Conservation (phyloP, 2,329 filamentous ascomycete genomes). For the Verticillium isaacii region DNA sequence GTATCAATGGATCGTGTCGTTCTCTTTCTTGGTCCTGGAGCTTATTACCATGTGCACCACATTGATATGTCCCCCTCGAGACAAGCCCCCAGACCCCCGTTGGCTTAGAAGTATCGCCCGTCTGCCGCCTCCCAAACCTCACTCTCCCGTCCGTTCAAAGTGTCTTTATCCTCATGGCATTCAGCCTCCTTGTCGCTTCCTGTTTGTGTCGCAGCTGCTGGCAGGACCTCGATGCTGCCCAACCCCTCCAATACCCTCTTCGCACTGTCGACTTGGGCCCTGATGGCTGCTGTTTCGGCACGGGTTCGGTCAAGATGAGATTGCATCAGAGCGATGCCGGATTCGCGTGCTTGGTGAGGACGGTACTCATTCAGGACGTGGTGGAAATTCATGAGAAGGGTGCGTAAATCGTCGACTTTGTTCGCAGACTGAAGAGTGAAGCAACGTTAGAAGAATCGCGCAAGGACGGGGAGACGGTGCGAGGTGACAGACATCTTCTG, state of each 20-base stretch:
- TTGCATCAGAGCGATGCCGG: slow-evolving; percentile 82
- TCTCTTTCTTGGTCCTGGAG: background rate
- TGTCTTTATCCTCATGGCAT: background rate
- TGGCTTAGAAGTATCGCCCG: slow-evolving; percentile 28
- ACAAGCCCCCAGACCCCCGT: background rate
- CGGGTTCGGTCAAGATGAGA: slow-evolving; percentile 69
- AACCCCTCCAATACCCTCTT: slow-evolving; percentile 68
- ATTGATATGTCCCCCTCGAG: background rate
- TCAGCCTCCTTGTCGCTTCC: slow-evolving; percentile 1
- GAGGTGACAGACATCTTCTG: slow-evolving; percentile 40
- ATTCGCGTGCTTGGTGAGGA: slow-evolving; percentile 87
- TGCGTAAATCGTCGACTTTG: slow-evolving; percentile 75
- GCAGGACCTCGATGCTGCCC: slow-evolving; percentile 40
- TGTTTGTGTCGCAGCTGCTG: background rate
- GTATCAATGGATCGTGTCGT: slow-evolving; percentile 1
- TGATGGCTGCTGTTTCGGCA: slow-evolving; percentile 67
- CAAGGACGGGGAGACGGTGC: background rate
- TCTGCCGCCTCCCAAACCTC: slow-evolving; percentile 39
- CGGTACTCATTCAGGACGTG: slow-evolving; percentile 92
- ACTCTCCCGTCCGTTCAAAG: slow-evolving; percentile 15
- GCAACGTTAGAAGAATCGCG: background rate
- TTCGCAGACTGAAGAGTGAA: slow-evolving; percentile 46
- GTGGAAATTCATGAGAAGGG: slow-evolving; percentile 85
- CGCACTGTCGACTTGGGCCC: slow-evolving; percentile 66
- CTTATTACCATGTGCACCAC: background rate